Percentiles rank a stretch among this genome's conserved stretches.
phyloP scores from a whole-genome alignment of 371 early-diverging fungal genomes.

The Nematocida major region DNA sequence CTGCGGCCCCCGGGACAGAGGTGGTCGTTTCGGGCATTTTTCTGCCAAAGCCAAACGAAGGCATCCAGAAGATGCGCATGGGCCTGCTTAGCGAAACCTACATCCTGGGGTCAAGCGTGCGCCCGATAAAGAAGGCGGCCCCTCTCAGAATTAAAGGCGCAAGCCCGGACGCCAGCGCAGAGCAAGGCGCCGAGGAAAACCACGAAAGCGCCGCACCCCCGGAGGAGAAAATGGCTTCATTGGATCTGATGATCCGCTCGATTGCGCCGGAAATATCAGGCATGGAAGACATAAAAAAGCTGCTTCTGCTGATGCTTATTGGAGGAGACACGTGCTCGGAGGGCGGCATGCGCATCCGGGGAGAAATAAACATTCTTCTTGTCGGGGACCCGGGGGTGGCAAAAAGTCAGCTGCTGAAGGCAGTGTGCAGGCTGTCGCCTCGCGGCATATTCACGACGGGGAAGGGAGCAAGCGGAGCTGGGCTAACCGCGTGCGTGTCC shows the following conservation, averaged over 20 bases:
- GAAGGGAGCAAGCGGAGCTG: slow-evolving; percentile 71
- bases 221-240: slow-evolving; percentile 70
- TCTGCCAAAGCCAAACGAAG: slow-evolving; percentile 83
- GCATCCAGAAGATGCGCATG: slow-evolving; percentile 79
- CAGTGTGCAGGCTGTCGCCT: slow-evolving; percentile 53
- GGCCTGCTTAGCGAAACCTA: slow-evolving; percentile 89
- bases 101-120: slow-evolving; percentile 76
- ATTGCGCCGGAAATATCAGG: slow-evolving; percentile 93
- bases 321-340: slow-evolving; percentile 91
- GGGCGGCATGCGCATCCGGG: slow-evolving; percentile 75
- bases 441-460: slow-evolving; percentile 69
- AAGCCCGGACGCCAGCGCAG: not conserved
- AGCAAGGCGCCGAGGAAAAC: not conserved
- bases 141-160: not conserved
- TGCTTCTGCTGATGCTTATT: slow-evolving; percentile 82
- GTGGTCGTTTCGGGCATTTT: slow-evolving; percentile 80
- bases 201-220: slow-evolving; percentile 68
- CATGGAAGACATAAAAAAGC: slow-evolving; percentile 91
- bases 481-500: slow-evolving; percentile 69
- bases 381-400: slow-evolving; percentile 78
- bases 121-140: slow-evolving; percentile 71
- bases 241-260: slow-evolving; percentile 71
- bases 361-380: slow-evolving; percentile 71
- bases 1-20: slow-evolving; percentile 79
- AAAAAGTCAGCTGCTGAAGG: slow-evolving; percentile 72